Evolutionary conservation across 129 eudicot genomes (phyloP), one percentile per base, ranked within the genome.

Genomic region (Artemisia annua): DNA sequence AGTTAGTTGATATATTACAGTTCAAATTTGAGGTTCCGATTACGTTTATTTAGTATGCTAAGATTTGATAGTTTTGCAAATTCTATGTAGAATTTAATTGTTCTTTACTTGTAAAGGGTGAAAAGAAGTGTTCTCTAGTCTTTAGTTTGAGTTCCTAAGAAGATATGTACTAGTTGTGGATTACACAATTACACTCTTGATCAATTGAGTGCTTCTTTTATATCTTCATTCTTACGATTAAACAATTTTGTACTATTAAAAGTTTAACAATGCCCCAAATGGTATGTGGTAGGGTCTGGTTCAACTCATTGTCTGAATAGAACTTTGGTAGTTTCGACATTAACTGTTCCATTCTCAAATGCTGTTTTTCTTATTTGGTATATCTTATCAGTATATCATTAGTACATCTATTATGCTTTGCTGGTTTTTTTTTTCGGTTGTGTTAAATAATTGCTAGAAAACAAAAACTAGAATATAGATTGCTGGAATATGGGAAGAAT

Each of bases 401-500:
- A 51, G 26, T 30, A 65, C 30, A 53, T 43, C 11, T 54, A 24
- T 66, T 59, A 75, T 70, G 72, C 46, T 44, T 35, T 70, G 81
- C 48, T 70, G 74, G 72, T 54, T 66, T 65, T 55, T 55, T 63
- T 64, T 19, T n/a, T n/a, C n/a, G 64, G 18, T 64, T 43, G 51
- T 66, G 60, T 60, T 77, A 39, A 77, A 61, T 55, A 63, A 22
- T 57, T 70, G 18, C 72, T 70, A 63, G 39, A 71, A 70, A 78
- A 78, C 78, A 16, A 63, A 63, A 71, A 9, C 35, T 44, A 16
- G 62, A 71, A 64, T 78, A 63, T 26, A 22, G 72, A 63, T 63
- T 3, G 51, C 43, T 54, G 72, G 71, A 76, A 54, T 78, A 63
- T 48, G 78, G 48, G 73, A 78, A 64, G 73, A 78, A 63, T 71